Evolutionary conservation across 2,329 filamentous ascomycete species (phyloP), one percentile per base, ranked within the genome.

Genomic region (Rutstroemia sp.): DNA sequence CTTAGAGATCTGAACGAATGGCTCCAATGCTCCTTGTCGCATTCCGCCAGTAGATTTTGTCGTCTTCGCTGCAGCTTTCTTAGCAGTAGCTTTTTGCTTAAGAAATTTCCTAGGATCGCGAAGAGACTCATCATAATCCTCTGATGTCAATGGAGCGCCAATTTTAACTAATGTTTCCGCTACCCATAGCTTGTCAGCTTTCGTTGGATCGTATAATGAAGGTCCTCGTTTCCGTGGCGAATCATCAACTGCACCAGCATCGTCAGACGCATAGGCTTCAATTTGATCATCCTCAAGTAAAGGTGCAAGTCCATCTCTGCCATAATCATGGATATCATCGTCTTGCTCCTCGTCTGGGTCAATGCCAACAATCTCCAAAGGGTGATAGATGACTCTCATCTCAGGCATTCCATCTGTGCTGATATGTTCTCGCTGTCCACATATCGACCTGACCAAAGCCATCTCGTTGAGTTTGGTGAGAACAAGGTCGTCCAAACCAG

Each of bases 361-460:
- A 41, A 97, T 79, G 0, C 84, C 83, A 2, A 96, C 89, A 16
- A 96, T 78, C 30, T 88, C 80, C 2, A 83, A 77, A 0, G 94
- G 94, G 4, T 86, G 76, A 66, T 88, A 95, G 1, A 88, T 84
- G 21, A 97, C 72, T 6, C 92, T 85, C 9, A 96, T 70, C 69
- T 97, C 92, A 1, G 84, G 78, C 4, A 84, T 82, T 1, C 79
- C 83, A 67, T 95, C 92, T 0, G 87, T 92, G 52, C 81, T 85
- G 45, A 82, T 79, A 70, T 95, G 91, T 5, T 75, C 76, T 57
- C 92, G 79, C 49, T 79, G 81, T 4, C 79, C 84, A 53, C 85
- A 83, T 8, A 96, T 83, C 1, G 78, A 79, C 55, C 79, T 80
- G 21, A 95, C 77, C 14, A 89, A 71, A 5, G 72, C 68, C 56